Conservation (phyloP, 305 asterid genomes). For the Ajuga reptans region DNA sequence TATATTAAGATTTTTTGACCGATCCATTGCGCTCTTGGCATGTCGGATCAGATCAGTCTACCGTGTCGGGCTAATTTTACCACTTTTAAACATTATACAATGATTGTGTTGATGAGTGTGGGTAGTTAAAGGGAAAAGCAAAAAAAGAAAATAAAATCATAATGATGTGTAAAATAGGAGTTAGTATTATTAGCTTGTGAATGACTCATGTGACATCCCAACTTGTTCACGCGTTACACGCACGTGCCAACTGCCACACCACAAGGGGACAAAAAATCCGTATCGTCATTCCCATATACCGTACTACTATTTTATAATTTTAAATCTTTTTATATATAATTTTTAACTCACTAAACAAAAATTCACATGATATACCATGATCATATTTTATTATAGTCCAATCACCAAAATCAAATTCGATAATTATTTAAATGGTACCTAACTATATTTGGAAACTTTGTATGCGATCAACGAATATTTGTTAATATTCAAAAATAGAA, state of each 20-base stretch:
- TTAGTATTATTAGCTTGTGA: background rate
- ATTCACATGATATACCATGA: slow-evolving; percentile 2
- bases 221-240: slow-evolving; percentile 11
- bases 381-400: background rate
- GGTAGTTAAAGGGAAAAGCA: background rate
- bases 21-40: too few relatives aligned
- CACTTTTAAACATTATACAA: too few relatives aligned
- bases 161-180: background rate
- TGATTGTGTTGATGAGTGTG: too few relatives aligned
- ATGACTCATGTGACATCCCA: slow-evolving; percentile 14
- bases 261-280: background rate
- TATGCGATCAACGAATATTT: background rate
- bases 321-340: background rate
- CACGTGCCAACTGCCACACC: slow-evolving; percentile 1
- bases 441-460: background rate
- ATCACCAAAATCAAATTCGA: background rate
- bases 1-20: too few relatives aligned
- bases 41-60: too few relatives aligned
- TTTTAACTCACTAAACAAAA: background rate
- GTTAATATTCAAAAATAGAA: too few relatives aligned
- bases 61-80: too few relatives aligned
- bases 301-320: background rate
- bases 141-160: background rate
- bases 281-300: background rate
- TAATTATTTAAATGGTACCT: background rate